These are phyloP conservation scores for Clonostachys solani DNA, from an alignment of 2,329 filamentous ascomycete species.

Conservation along the genomic window DNA sequence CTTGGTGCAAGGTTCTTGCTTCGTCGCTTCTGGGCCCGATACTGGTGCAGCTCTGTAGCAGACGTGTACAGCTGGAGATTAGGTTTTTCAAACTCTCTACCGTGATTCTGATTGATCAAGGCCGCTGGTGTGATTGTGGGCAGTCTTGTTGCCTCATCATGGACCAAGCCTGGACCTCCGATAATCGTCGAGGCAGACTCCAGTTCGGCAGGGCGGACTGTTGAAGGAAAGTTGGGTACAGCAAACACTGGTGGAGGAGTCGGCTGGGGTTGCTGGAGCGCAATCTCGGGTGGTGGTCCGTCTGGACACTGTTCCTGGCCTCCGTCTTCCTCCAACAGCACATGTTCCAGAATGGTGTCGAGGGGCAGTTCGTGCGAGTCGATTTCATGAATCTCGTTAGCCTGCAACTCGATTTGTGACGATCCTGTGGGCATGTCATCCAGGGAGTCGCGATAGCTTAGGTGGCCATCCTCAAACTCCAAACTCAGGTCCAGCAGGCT, in stretches of 20 bases:
- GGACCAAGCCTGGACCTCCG: too few species aligned
- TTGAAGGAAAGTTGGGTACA: not conserved
- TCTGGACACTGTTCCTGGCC: constrained; percentile 2
- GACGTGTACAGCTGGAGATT: constrained; percentile 31
- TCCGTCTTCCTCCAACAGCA: constrained; percentile 3
- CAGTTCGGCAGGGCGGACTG: constrained; percentile 13
- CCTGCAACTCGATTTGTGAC: constrained; percentile 36
- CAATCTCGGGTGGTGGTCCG: not conserved
- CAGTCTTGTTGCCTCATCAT: too few species aligned
- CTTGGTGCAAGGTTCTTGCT: constrained; percentile 41
- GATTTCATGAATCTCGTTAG: constrained; percentile 47
- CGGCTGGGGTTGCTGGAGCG: constrained; percentile 12
- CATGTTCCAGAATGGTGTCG: constrained; percentile 16
- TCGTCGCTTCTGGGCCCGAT: constrained; percentile 14
- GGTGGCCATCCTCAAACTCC: constrained; percentile 31
- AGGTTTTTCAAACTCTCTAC: constrained; percentile 18
- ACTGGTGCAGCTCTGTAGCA: constrained; percentile 19
- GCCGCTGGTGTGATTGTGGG: constrained; percentile 14
- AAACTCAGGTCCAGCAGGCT: constrained; percentile 8
- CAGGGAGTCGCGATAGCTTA: constrained; percentile 26
- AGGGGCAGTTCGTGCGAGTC: constrained; percentile 36
- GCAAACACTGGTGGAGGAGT: constrained; percentile 9
- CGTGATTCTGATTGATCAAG: constrained; percentile 10
- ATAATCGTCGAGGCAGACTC: constrained; percentile 8
- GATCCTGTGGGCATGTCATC: not conserved